phyloP scores from a whole-genome alignment of 2,329 filamentous ascomycete species.

The Calycina marina region DNA sequence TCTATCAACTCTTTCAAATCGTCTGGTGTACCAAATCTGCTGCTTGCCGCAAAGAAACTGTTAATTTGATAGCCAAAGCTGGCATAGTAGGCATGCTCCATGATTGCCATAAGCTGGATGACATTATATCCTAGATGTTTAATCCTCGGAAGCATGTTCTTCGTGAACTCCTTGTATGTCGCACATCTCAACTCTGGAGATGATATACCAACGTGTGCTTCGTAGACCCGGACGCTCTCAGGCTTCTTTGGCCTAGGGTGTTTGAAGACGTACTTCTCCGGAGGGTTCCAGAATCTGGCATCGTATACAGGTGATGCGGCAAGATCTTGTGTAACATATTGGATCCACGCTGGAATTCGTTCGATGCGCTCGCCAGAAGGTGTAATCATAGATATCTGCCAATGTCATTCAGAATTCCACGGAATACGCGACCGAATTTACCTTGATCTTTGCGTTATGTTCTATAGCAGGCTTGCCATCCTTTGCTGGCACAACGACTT shows the following conservation, averaged over 20 bases:
- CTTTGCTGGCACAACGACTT: constrained; percentile 60
- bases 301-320: constrained; percentile 84
- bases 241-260: constrained; percentile 72
- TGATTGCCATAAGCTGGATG: constrained; percentile 96
- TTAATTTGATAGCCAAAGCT: constrained; percentile 99
- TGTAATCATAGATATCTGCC: constrained; percentile 67
- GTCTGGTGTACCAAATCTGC: constrained; percentile 83
- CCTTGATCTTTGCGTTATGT: constrained; percentile 95
- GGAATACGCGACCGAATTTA: no score
- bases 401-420: no score
- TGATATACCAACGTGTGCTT: constrained; percentile 97
- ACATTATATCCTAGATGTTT: constrained; percentile 86
- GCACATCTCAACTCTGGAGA: constrained; percentile 78
- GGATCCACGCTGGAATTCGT: constrained; percentile 91
- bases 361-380: constrained; percentile 71
- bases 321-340: constrained; percentile 87
- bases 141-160: constrained; percentile 83
- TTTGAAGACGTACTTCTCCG: constrained; percentile 69
- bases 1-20: constrained; percentile 95
- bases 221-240: constrained; percentile 77
- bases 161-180: constrained; percentile 95
- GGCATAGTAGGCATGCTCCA: constrained; percentile 99
- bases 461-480: constrained; percentile 66
- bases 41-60: constrained; percentile 96
- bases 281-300: constrained; percentile 93